Base-by-base conservation (phyloP, 73 alveolate genomes). In the Symbiodinium natans region DNA sequence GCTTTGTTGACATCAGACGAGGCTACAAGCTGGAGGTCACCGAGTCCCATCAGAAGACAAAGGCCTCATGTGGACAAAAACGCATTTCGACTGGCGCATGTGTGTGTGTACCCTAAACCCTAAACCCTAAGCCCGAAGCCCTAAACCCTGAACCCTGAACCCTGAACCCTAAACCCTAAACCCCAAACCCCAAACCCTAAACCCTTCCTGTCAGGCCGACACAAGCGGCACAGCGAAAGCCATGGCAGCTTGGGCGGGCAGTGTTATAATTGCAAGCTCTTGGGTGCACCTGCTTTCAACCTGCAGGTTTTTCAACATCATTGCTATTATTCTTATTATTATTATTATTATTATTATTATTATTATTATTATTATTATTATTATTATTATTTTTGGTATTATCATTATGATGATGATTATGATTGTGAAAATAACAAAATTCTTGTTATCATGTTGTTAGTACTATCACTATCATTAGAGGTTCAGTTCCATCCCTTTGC, bases 11-110 rank as follows among this genome's bases (percentile, higher is more conserved):
- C n/a, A 31, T 31, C 83, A 31, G 34, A 34, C 75, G 43, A 92
- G 98, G 98, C 73, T 92, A 92, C 92, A 92, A 92, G 52, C 43
- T 92, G 92, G 98, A 92, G 34, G 98, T 92, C 71, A 80, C 92
- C 10, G 98, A 92, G 77, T 75, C 92, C 59, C 98, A 92, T 38
- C 98, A 92, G 92, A 77, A 74, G 71, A 92, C 98, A n/a, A 92
- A 92, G 98, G 97, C 83, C n/a, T n/a, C n/a, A n/a, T n/a, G 83
- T 40, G 23, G 31, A 25, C 38, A 21, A 36, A 10, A 19, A n/a
- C 29, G 41, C 41, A 0, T 15, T 15, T 71, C 38, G 40, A 38
- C 8, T n/a, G n/a, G n/a, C n/a, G n/a, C n/a, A n/a, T n/a, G n/a
- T n/a, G n/a, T n/a, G n/a, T n/a, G n/a, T n/a, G n/a, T n/a, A n/a